Evolutionary conservation across 371 early-diverging fungal species (phyloP), one percentile per base, ranked within the genome.

Genomic region (Mucor piriformis): DNA sequence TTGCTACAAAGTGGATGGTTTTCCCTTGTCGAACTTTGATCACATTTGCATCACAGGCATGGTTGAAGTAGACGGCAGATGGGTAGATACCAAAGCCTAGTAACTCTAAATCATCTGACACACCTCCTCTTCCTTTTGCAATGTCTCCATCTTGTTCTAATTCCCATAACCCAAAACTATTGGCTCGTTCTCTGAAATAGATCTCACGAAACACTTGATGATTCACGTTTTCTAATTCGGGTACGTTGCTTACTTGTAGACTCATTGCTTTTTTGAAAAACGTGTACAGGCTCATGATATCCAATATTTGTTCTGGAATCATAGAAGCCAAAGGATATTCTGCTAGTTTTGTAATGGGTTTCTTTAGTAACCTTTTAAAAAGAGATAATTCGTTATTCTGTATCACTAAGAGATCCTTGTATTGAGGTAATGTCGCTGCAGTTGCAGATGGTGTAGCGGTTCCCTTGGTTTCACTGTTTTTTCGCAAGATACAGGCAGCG

Each of bases 11-110:
- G 8, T 69, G 72, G 75, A 91, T 82, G 13, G 67, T 48, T 4
- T 84, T 73, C 0, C 64, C 76, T 8, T 63, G 63, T 42, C 84
- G 73, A 1, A 58, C 51, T 67, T 83, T 92, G 55, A 59, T 71
- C 15, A 91, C 72, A 48, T 89, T 90, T 3, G 92, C 89, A 13
- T 76, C 74, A 57, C 94, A 93, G 0, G 91, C 80, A 64, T 92
- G 92, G 63, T 93, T 92, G 67, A 92, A 93, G 58, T 85, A 91
- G 6, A 88, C 86, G 3, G 90, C 91, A 0, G 73, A 74, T 0
- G 92, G 84, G 61, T 87, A 91, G 18, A 91, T 74, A 0, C 85
- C 87, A 54, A 86, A 83, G 0, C 86, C 92, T 5, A 87, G 50
- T 6, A 81, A 68, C 48, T 87, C 88, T 11, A 66, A 57, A 43